A percentile compares a stretch with the other conserved stretches of the same genome.
Evolutionary conservation across 495 filamentous ascomycete species (phyloP).

Genomic region (Xanthoparmelia taractica): DNA sequence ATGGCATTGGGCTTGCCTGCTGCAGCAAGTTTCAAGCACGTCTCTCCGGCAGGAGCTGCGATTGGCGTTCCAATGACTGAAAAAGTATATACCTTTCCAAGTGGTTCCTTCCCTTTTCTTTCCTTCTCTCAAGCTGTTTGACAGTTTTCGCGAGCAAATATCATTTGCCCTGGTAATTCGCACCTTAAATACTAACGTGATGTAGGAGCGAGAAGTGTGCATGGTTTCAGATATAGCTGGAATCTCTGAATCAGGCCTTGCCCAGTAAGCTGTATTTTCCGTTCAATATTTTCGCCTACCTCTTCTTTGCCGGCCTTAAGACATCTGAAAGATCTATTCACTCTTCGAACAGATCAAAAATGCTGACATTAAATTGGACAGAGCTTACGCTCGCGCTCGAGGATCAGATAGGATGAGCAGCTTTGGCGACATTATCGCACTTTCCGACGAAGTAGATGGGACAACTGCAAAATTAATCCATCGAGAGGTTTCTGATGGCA

Average conservation of each 20-base stretch:
- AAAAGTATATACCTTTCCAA: not conserved
- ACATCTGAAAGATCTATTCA: not conserved
- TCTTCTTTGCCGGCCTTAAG: not conserved
- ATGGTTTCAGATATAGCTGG: conserved; percentile 94
- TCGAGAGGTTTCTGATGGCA: not conserved
- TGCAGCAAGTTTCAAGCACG: conserved; percentile 97
- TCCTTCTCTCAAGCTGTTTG: not conserved
- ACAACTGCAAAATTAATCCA: too few relatives aligned
- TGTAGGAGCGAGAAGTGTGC: conserved; percentile 86
- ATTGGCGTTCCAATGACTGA: conserved; percentile 80
- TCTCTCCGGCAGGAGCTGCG: conserved; percentile 91
- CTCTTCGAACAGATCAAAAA: not conserved
- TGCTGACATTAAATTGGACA: conserved; percentile 49
- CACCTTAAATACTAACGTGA: not conserved
- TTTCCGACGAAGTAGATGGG: conserved; percentile 75
- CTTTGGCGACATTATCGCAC: conserved; percentile 82
- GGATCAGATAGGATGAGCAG: conserved; percentile 90
- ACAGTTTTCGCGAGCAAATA: not conserved
- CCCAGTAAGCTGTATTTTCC: not conserved
- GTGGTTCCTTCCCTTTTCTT: not conserved
- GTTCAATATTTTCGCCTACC: not conserved
- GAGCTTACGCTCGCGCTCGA: conserved; percentile 89
- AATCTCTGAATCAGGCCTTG: conserved; percentile 63
- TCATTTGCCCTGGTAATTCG: not conserved
- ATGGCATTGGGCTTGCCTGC: conserved; percentile 78